A percentile compares a stretch with the other conserved stretches of the same genome.
Evolutionary conservation across 257 asterid species (phyloP).

Genomic region (Solanum peruvianum): DNA sequence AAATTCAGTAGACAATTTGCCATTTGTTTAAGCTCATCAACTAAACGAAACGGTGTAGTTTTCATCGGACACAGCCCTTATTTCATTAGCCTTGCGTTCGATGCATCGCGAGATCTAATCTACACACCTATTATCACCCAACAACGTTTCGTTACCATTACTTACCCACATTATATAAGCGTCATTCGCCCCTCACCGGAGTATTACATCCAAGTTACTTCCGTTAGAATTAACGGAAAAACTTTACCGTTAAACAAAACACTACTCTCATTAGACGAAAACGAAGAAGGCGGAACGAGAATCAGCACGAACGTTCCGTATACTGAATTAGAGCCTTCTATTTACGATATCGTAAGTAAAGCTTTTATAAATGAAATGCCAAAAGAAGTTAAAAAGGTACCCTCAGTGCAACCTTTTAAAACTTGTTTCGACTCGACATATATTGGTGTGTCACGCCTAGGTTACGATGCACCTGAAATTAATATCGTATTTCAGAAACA

Average conservation of each 20-base stretch:
- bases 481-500: neutral
- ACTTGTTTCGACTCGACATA: neutral
- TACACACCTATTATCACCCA: neutral
- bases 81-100: neutral
- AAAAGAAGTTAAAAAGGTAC: neutral
- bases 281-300: neutral
- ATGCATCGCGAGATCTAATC: neutral
- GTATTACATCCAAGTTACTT: neutral
- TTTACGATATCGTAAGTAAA: neutral
- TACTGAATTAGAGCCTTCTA: neutral
- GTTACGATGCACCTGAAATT: neutral
- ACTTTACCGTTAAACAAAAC: neutral
- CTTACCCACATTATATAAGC: neutral
- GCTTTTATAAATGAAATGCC: neutral
- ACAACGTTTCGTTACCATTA: neutral
- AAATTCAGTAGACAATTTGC: neutral
- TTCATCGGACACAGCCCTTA: conserved; percentile 13
- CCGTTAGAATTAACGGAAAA: neutral
- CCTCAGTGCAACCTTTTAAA: neutral
- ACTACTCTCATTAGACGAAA: neutral
- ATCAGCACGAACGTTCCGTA: neutral
- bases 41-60: neutral
- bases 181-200: neutral
- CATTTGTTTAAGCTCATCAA: neutral
- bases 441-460: neutral